These are phyloP conservation scores for Arctium minus DNA, from an alignment of 129 eudicot species.

Conservation along the genomic window DNA sequence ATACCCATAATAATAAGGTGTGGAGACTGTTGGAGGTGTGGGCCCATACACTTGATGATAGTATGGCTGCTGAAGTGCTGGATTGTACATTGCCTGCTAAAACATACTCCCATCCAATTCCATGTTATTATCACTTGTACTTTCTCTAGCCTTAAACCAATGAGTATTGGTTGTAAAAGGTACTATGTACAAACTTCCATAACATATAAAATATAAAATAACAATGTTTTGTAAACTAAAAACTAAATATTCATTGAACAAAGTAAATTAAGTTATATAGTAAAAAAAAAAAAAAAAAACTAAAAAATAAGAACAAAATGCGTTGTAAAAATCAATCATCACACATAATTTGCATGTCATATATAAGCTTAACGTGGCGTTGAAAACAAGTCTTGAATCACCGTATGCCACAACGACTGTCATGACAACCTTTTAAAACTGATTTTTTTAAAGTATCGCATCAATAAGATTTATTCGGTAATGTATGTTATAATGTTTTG, in stretches of 20 bases:
- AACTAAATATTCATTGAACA: too few species aligned
- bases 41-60: slow-evolving; percentile 61
- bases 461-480: background rate
- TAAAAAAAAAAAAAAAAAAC: too few species aligned
- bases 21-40: slow-evolving; percentile 49
- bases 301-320: too few species aligned
- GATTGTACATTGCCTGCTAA: slow-evolving; percentile 66
- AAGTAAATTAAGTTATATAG: too few species aligned
- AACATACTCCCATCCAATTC: slow-evolving; percentile 18
- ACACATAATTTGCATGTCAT: too few species aligned
- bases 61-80: slow-evolving; percentile 57
- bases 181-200: slow-evolving; percentile 1
- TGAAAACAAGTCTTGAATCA: too few species aligned
- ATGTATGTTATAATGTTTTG: background rate
- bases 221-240: background rate
- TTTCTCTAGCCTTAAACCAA: background rate
- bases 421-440: too few species aligned
- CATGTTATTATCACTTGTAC: slow-evolving; percentile 26
- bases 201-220: background rate
- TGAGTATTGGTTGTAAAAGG: background rate
- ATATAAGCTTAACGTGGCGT: too few species aligned
- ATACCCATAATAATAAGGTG: slow-evolving; percentile 73
- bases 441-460: background rate
- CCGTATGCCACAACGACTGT: too few species aligned
- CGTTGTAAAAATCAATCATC: too few species aligned